These are phyloP conservation scores for Scheffersomyces insectosa DNA, from an alignment of 1,139 yeast genomes.

Conservation along the genomic window DNA sequence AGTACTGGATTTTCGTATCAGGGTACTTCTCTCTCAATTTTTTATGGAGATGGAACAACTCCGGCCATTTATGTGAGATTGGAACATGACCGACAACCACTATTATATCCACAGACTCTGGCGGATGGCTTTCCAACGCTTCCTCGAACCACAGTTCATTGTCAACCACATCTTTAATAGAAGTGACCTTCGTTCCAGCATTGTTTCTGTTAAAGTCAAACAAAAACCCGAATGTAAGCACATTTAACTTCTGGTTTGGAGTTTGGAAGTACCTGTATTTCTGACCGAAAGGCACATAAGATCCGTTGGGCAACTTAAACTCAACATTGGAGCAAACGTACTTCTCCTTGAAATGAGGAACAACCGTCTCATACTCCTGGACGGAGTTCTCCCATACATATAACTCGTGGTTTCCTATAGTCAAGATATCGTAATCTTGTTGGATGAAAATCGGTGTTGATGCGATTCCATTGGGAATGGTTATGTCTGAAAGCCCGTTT, in stretches of 20 bases:
- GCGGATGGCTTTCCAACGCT: conserved; percentile 42
- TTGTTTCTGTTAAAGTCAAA: conserved; percentile 74
- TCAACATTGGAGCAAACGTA: conserved; percentile 87
- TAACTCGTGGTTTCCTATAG: conserved; percentile 92
- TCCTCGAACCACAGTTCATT: conserved; percentile 63
- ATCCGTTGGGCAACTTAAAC: conserved; percentile 45
- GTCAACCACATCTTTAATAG: conserved; percentile 55
- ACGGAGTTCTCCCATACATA: conserved; percentile 68
- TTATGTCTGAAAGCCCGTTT: conserved; percentile 82
- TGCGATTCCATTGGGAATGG: conserved; percentile 65
- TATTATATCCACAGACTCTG: conserved; percentile 58
- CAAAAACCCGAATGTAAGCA: conserved; percentile 76
- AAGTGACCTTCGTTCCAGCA: conserved; percentile 60
- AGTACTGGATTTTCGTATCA: conserved; percentile 68
- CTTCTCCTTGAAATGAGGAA: conserved; percentile 57
- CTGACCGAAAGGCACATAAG: conserved; percentile 67
- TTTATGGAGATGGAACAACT: conserved; percentile 53
- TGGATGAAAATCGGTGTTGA: conserved; percentile 65
- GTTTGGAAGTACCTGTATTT: conserved; percentile 68
- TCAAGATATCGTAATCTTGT: conserved; percentile 74
- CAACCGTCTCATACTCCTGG: conserved; percentile 65
- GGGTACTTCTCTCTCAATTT: conserved; percentile 62
- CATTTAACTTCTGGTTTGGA: conserved; percentile 46
- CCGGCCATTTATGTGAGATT: conserved; percentile 56
- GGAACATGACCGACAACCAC: conserved; percentile 84